Evolutionary conservation across 345 rosid genomes (phyloP), one percentile per base, ranked within the genome.

Genomic region (Bretschneidera sinensis): DNA sequence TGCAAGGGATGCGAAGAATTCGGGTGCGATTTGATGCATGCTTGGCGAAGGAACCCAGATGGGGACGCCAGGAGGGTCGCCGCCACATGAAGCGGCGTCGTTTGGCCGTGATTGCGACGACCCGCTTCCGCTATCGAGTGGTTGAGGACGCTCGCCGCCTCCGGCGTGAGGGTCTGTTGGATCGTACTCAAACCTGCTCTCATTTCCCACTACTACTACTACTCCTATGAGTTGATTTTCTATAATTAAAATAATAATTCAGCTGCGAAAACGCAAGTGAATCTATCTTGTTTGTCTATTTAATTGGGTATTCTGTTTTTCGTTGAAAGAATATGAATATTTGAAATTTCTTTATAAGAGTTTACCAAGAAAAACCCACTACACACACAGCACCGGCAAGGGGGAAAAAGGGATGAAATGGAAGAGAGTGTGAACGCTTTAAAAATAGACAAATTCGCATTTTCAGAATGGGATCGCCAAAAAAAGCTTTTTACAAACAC

Each of bases 1-100:
- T 94, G 99, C n/a, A 94, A 82, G 0, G 99, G 99, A 64, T 94
- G 97, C 6, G 99, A 94, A 0, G 99, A 94, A 65, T 90, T 94
- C 6, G 97, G 99, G 74, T 94, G 99, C 0, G 99, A 88, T 66
- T 94, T 94, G 72, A 90, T 90, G 71, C 99, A 94, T 6, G 99
- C 97, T 73, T 90, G 97, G 43, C 99, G 83, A 69, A 94, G 92
- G 71, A 58, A 94, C 18, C 99, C 99, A 18, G 97, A 70, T 16
- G 97, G 82, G 11, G 96, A 83, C 1, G 85, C 73, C 15, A 94
- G 67, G 0, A 94, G 91, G 19, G 97, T 88, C 0, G 99, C 83
- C n/a, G 97, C 97, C 60, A 92, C 98, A 66, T 92, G 98, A 18
- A 92, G 82, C 4, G 98, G 98, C 19, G 98, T 94, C 17, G 99